phyloP scores from a whole-genome alignment of 1,284 basidiomycete species.

The Pholiota adiposa region DNA sequence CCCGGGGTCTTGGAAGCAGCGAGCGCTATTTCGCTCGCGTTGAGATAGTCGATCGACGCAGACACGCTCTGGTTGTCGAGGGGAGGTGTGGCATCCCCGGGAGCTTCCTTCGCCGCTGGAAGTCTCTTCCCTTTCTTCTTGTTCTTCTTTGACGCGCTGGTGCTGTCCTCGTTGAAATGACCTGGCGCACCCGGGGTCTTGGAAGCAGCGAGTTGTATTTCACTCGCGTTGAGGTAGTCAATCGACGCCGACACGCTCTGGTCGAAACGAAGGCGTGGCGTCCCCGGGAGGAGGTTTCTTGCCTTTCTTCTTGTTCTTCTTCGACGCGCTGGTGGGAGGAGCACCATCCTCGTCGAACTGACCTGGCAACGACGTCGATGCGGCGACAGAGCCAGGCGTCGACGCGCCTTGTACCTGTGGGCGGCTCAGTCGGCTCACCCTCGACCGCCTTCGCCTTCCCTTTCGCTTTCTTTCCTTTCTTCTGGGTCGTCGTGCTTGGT shows the following conservation, averaged over 20 bases:
- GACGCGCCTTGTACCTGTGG: conserved; percentile 1
- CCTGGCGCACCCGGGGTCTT: too few species aligned
- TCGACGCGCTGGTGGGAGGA: conserved; percentile 11
- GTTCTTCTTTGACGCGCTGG: background rate
- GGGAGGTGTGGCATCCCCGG: background rate
- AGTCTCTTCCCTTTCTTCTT: conserved; percentile 6
- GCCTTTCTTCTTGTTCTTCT: conserved; percentile 52
- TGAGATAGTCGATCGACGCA: conserved; percentile 7
- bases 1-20: background rate
- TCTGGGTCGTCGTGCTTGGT: conserved; percentile 10
- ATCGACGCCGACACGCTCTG: conserved; percentile 7
- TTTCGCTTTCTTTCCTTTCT: conserved; percentile 45
- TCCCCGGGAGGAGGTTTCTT: conserved; percentile 19
- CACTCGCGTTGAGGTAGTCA: too few species aligned
- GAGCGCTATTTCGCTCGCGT: conserved; percentile 6
- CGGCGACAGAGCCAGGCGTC: conserved; percentile 29
- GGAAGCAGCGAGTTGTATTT: too few species aligned
- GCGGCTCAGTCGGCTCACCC: background rate
- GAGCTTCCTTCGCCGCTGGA: background rate
- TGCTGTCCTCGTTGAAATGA: too few species aligned
- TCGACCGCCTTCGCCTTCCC: conserved; percentile 41
- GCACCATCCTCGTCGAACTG: conserved; percentile 35
- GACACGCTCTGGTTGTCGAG: conserved; percentile 6
- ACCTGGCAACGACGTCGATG: conserved; percentile 52
- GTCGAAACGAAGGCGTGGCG: conserved; percentile 11